Percentiles rank a stretch among this genome's conserved stretches.
These are phyloP conservation scores for Tricholoma saponaceum DNA, from an alignment of 768 basidiomycete genomes.

Conservation along the genomic window DNA sequence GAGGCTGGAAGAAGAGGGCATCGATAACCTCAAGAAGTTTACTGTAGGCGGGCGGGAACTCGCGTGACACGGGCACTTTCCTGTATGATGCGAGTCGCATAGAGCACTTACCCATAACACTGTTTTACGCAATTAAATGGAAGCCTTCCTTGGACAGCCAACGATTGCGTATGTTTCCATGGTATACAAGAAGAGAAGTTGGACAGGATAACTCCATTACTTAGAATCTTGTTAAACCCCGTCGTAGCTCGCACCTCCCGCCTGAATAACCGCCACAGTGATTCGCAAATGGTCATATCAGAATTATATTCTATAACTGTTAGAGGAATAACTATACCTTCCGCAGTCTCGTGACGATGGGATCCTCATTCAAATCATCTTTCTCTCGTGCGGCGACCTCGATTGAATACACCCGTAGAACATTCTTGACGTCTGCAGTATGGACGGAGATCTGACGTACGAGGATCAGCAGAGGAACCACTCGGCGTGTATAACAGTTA, in stretches of 20 bases:
- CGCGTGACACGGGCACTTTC: conserved; percentile 3
- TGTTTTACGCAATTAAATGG: not conserved
- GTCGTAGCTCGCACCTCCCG: conserved; percentile 87
- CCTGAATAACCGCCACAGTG: conserved; percentile 39
- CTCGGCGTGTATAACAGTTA: not conserved
- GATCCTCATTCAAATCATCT: conserved; percentile 84
- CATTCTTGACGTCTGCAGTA: conserved; percentile 79
- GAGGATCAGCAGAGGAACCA: conserved; percentile 25
- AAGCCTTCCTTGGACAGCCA: not conserved
- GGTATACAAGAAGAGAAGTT: conserved; percentile 6
- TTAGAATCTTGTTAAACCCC: conserved; percentile 48
- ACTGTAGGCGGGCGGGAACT: conserved; percentile 10
- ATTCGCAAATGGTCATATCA: conserved; percentile 11
- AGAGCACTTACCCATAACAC: not conserved
- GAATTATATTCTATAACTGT: conserved; percentile 4
- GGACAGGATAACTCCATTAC: conserved; percentile 7
- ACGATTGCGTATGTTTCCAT: conserved; percentile 9
- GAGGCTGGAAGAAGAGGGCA: conserved; percentile 70
- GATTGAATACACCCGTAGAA: conserved; percentile 76
- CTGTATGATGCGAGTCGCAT: not conserved
- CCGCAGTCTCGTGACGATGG: conserved; percentile 76
- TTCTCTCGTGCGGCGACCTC: conserved; percentile 83
- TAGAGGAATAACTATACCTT: conserved; percentile 49
- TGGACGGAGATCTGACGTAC: conserved; percentile 82
- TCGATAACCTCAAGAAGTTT: conserved; percentile 54